Evolutionary conservation across 176 grass and related monocot species (phyloP), one percentile per base, ranked within the genome.

Genomic region (bread wheat (Triticum aestivum)): DNA sequence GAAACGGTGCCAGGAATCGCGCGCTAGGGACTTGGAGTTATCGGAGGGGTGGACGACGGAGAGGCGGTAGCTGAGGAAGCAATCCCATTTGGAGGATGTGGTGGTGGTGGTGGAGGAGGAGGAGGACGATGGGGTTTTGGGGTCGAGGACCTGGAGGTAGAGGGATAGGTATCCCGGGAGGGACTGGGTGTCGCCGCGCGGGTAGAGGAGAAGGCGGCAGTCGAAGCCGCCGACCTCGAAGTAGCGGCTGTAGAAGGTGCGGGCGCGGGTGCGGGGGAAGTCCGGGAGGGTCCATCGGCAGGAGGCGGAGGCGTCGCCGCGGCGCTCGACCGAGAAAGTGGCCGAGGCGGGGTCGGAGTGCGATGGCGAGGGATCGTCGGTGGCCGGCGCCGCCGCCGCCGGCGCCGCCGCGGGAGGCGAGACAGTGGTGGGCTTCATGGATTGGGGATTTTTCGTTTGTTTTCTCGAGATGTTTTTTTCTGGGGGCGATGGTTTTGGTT

Each of bases 121-220:
- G 37, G 95, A 94, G 20, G 88, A 93, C 4, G 90, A 78, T 24
- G 82, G 84, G 88, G 90, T 91, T 80, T 93, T 94, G 73, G 97
- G 97, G 90, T 99, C 97, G 85, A 99, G 90, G 61, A 96, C 89
- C 90, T 99, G 97, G 66, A 99, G 84, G 85, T 99, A 99, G 79
- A 99, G 82, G 65, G 97, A 96, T 61, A 99, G 85, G 85, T 99
- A 86, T 10, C 94, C 97, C 0, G 97, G 97, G 66, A 99, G 88
- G 41, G 94, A 91, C 64, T 96, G 90, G 34, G 94, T 83, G 65
- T 99, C 94, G 63, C 97, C 97, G n/a, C 85, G 89, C 29, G 97
- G 97, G 79, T 96, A 99, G 54, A 99, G 83, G 35, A 99, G 83
- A 45, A 99, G 94, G 61, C 97, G 94, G 88, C 97, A 99, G 87